Base-by-base conservation (phyloP, 441 rosid genomes). In the Bruguiera hainesii region DNA sequence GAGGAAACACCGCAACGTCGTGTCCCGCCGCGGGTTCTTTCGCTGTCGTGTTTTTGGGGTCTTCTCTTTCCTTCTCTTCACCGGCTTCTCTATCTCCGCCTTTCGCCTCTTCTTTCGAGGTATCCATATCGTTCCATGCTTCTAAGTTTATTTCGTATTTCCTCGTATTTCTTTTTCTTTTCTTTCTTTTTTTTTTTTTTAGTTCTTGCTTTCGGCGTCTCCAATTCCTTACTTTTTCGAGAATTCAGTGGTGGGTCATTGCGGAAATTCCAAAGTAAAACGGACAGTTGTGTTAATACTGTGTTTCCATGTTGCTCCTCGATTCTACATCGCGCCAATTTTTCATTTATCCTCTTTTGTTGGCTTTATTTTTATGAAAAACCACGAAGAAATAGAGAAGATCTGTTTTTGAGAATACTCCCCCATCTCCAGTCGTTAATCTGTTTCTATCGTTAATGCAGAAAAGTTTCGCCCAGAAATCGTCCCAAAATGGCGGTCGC, bases 11-110 rank as follows among this genome's bases (percentile, higher is more conserved):
- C 16, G 71, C 74, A 80, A 74, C 61, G 81, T 66, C 68, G 82
- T 76, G 65, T 76, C 85, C 0, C 85, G 87, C 85, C 80, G 78
- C 65, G 75, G 83, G 65, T 80, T 87, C 75, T 88, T 84, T 73
- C 81, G 87, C 74, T 81, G 79, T 80, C 80, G 87, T 53, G 29
- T 87, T 66, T 63, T 79, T 78, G 63, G 78, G n/a, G 83, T 82
- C 71, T 21, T 78, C 78, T 71, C 79, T n/a, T 79, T 76, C 76
- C 69, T 83, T 62, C 46, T 85, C 79, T 73, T 84, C 75, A 70
- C 84, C 11, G 81, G 73, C 57, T 82, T 80, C 70, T 71, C 74
- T 49, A 68, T 80, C 79, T 82, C 84, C 67, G 37, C 85, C 65
- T 68, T 81, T 31, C 83, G 78, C 68, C 68, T 82, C 77, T 72